A percentile compares a stretch with the other conserved stretches of the same genome.
These are phyloP conservation scores for Blastocystis sp. DNA, from an alignment of 352 stramenopile species.

Conservation along the genomic window DNA sequence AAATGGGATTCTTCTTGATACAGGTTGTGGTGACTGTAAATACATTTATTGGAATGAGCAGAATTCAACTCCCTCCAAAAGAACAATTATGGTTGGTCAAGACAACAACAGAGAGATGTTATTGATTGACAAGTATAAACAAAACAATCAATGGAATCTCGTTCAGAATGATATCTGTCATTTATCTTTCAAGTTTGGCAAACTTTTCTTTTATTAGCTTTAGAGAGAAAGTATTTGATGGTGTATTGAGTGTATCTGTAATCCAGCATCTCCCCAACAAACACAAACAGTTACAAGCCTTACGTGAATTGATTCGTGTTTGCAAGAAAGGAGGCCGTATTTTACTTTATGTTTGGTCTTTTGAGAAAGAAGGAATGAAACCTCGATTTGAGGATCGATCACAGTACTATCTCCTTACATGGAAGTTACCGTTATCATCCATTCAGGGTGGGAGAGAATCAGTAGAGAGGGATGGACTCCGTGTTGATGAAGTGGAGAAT, in stretches of 20 bases:
- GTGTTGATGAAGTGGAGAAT: neutral
- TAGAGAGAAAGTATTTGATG: neutral
- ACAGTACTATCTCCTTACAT: conserved; percentile 21
- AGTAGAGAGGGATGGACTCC: neutral
- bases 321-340: conserved; percentile 16
- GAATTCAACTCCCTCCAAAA: neutral
- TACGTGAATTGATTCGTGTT: conserved; percentile 10
- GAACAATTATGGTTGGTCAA: conserved; percentile 24
- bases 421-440: neutral
- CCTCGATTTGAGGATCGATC: neutral
- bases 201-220: neutral
- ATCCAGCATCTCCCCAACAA: conserved; percentile 53
- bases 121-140: conserved; percentile 11
- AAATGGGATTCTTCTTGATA: conserved; percentile 18
- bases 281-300: conserved; percentile 31
- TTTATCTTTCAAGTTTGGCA: neutral
- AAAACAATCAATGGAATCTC: neutral
- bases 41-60: conserved; percentile 39
- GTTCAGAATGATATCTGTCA: conserved; percentile 22
- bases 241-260: conserved; percentile 42
- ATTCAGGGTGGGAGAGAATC: neutral
- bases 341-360: conserved; percentile 56
- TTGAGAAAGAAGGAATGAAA: conserved; percentile 5
- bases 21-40: conserved; percentile 52
- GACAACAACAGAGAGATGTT: conserved; percentile 39